phyloP scores from a whole-genome alignment of 2,329 filamentous ascomycete genomes.

The Penicillium sp. region DNA sequence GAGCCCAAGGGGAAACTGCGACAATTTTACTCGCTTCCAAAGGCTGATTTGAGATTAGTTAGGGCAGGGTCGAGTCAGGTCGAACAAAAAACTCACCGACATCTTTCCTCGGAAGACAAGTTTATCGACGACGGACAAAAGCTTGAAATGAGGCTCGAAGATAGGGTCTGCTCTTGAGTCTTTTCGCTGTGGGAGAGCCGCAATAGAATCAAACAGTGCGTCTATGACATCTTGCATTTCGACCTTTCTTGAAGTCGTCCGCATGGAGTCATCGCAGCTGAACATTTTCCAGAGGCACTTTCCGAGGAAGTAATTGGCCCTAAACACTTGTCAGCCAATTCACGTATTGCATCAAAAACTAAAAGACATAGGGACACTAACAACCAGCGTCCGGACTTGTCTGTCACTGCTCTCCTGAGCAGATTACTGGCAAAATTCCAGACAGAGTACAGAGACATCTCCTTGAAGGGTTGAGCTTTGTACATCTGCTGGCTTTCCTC shows the following conservation, averaged over 20 bases:
- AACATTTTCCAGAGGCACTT: slow-evolving; percentile 78
- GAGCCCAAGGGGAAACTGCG: slow-evolving; percentile 58
- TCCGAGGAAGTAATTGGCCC: slow-evolving; percentile 69
- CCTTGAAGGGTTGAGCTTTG: slow-evolving; percentile 59
- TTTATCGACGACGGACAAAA: slow-evolving; percentile 81
- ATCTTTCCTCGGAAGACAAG: slow-evolving; percentile 63
- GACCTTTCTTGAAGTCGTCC: slow-evolving; percentile 39
- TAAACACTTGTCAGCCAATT: slow-evolving; percentile 35
- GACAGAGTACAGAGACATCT: slow-evolving; percentile 62
- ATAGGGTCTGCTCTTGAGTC: slow-evolving; percentile 72
- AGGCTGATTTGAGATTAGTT: slow-evolving; percentile 42
- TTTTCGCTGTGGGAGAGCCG: slow-evolving; percentile 63
- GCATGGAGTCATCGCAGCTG: slow-evolving; percentile 49
- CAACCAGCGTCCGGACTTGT: slow-evolving; percentile 67
- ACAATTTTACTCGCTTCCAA: slow-evolving; percentile 56
- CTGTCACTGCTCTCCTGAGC: slow-evolving; percentile 62
- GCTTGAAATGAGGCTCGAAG: slow-evolving; percentile 90
- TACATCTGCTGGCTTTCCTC: slow-evolving; percentile 60
- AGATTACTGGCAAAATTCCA: slow-evolving; percentile 69
- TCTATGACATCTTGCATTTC: slow-evolving; percentile 57
- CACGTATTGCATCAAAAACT: neutral
- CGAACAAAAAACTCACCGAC: slow-evolving; percentile 35
- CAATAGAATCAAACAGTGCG: slow-evolving; percentile 63
- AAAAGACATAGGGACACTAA: slow-evolving; percentile 38
- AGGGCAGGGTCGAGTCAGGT: neutral